Percentiles rank a stretch among this genome's conserved stretches.
Evolutionary conservation across 768 basidiomycete genomes (phyloP).

Genomic region (Lentinula sp.): DNA sequence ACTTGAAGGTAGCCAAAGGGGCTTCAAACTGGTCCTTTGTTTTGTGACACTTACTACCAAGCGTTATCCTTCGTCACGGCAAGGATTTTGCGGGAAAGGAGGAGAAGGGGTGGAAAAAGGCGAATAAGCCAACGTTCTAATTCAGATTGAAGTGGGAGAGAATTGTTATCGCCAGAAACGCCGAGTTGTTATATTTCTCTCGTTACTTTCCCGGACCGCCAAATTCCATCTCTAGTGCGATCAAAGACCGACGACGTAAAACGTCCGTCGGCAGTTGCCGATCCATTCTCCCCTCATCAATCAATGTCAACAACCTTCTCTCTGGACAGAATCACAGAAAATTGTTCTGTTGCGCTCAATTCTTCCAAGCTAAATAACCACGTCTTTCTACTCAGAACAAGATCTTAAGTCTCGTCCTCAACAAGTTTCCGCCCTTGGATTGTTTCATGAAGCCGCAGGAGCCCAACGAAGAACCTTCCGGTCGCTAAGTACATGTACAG

Average conservation of each 20-base stretch:
- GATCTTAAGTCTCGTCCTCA: too few species aligned
- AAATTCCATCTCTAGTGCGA: background rate
- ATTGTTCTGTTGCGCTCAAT: too few species aligned
- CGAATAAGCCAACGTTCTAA: background rate
- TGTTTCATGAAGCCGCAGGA: background rate
- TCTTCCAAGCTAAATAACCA: too few species aligned
- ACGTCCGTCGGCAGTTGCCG: background rate
- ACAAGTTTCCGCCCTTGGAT: background rate
- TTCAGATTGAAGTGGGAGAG: background rate
- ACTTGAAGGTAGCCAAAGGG: constrained; percentile 20
- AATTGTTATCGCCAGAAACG: background rate
- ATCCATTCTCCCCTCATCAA: background rate
- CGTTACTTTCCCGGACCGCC: background rate
- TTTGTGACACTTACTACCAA: constrained; percentile 29
- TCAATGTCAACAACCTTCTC: too few species aligned
- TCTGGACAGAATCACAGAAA: too few species aligned
- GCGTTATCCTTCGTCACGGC: constrained; percentile 43
- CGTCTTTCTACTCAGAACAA: too few species aligned
- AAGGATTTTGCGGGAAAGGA: constrained; percentile 26
- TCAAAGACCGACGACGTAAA: background rate
- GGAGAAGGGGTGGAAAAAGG: constrained; percentile 13
- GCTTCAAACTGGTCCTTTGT: constrained; percentile 9
- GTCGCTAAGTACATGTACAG: background rate
- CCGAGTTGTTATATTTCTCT: background rate
- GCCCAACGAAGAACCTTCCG: background rate